A percentile compares a stretch with the other conserved stretches of the same genome.
Evolutionary conservation across 768 basidiomycete genomes (phyloP).

Genomic region (Leccinum variicolor): DNA sequence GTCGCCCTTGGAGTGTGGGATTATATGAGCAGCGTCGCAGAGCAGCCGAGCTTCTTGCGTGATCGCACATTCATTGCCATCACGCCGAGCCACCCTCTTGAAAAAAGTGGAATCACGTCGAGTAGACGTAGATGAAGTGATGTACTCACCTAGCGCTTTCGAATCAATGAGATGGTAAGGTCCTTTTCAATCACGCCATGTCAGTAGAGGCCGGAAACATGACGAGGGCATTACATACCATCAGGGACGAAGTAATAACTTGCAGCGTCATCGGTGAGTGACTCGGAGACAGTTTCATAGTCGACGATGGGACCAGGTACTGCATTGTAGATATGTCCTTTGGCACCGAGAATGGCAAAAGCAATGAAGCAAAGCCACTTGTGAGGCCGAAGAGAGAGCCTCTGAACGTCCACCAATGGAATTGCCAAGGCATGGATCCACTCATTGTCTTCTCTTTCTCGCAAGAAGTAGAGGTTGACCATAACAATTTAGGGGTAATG

Average conservation of each 20-base stretch:
- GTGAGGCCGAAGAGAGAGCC: not conserved
- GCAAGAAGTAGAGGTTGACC: not conserved
- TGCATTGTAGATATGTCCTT: not conserved
- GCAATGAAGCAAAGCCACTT: not conserved
- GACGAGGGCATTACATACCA: not conserved
- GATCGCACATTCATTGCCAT: not conserved
- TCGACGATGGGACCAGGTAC: not conserved
- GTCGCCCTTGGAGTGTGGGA: not conserved
- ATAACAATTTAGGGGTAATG: too few relatives aligned
- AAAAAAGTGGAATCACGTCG: not conserved
- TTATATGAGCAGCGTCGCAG: not conserved
- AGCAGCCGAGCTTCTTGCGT: not conserved
- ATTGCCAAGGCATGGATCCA: not conserved
- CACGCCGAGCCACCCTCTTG: not conserved
- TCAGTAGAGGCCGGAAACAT: not conserved
- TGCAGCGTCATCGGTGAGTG: not conserved
- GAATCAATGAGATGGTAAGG: not conserved
- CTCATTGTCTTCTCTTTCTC: not conserved
- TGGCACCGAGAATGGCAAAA: not conserved
- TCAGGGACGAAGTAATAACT: not conserved
- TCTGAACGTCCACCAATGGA: not conserved
- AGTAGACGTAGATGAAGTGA: not conserved
- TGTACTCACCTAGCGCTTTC: not conserved
- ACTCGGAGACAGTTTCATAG: not conserved
- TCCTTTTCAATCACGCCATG: not conserved